Percentiles rank a stretch among this genome's conserved stretches.
Conservation (phyloP, 2,329 filamentous ascomycete species). For the Chalara sp. region DNA sequence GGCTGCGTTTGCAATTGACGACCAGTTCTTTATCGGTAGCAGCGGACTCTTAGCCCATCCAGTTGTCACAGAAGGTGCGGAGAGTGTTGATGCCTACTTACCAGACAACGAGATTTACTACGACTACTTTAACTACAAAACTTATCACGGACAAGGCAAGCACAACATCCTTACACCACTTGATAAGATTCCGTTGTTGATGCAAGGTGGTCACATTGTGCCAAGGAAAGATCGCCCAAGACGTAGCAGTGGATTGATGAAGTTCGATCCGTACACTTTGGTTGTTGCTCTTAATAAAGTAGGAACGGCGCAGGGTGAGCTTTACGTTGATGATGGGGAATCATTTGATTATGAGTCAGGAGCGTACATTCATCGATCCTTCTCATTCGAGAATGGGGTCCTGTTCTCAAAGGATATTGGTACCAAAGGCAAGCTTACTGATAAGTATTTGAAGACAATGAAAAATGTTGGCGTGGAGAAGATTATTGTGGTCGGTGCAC, state of each 20-base stretch:
- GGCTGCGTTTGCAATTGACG: conserved; percentile 78
- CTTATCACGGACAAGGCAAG: conserved; percentile 64
- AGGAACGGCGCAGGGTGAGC: conserved; percentile 68
- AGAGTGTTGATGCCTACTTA: conserved; percentile 73
- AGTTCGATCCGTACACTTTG: conserved; percentile 89
- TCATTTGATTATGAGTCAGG: conserved; percentile 81
- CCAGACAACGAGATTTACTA: conserved; percentile 88
- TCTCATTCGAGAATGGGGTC: conserved; percentile 53
- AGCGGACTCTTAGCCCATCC: conserved; percentile 92
- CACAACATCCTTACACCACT: conserved; percentile 67
- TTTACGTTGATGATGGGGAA: conserved; percentile 93
- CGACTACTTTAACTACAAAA: conserved; percentile 86
- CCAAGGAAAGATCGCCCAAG: conserved; percentile 83
- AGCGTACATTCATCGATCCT: conserved; percentile 80
- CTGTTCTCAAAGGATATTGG: conserved; percentile 66
- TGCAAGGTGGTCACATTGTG: conserved; percentile 90
- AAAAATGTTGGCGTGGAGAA: conserved; percentile 72
- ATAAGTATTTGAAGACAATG: conserved; percentile 75
- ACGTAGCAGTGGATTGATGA: conserved; percentile 82
- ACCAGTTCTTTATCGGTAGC: conserved; percentile 85
- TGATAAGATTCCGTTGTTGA: conserved; percentile 80
- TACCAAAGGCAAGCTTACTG: conserved; percentile 51
- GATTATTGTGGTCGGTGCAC: conserved; percentile 76
- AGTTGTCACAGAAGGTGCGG: conserved; percentile 69
- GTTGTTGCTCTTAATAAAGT: conserved; percentile 65